Base-by-base conservation (phyloP, 2,329 filamentous ascomycete genomes). In the Rachicladosporium sp. region DNA sequence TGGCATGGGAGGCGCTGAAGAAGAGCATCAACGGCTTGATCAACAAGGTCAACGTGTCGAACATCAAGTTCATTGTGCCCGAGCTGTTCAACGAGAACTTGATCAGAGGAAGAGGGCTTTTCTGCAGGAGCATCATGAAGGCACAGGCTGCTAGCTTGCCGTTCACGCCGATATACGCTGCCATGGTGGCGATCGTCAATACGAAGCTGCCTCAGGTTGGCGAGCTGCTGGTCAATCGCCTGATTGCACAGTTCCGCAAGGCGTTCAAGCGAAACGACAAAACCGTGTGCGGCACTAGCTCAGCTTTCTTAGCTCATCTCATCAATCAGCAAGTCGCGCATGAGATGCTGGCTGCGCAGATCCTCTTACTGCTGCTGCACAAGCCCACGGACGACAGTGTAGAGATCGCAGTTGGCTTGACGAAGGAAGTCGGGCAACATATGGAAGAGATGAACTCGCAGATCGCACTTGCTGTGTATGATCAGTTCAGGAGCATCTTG, bases 1-100 rank as follows among this genome's bases (percentile, higher is more conserved):
- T 98, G 85, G 87, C 88, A 7, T 98, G 91, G 91, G 91, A 98
- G 64, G 89, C 89, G 9, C 69, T 98, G 56, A 98, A 98, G 69
- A 98, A 98, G 70, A 91, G 84, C 36, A 94, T 98, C 65, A 96
- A 98, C 59, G 91, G 91, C 52, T 68, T 98, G 49, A 94, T 98
- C 72, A 98, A 98, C 73, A 98, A 98, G 69, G 83, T 95, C 69
- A 96, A 96, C 64, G 84, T 89, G 41, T 85, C 83, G 29, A 98
- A 98, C 62, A 96, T 98, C 72, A 96, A 98, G 64, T 76, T 83
- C 57, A 95, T 98, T 46, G 87, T 96, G 19, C 89, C 89, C 1
- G 91, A 98, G 65, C 71, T 98, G 34, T 98, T 98, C 63, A 77
- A 78, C 37, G 91, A 98, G 69, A 98, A 98, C 59, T 64, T 98